Conservation (phyloP, 164 flowering plant genomes). For the grape (Vitis vinifera) region ASM3070453v1 NC_081818.1:20761001-20761500, state of each 20-base stretch:
- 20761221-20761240: slow-evolving; percentile 44
- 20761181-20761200: slow-evolving; percentile 40
- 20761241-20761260: slow-evolving; percentile 28
- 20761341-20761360: slow-evolving; percentile 13
- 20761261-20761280: slow-evolving; percentile 29
- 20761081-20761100: too few species aligned
- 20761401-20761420: slow-evolving; percentile 33
- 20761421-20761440: slow-evolving; percentile 65
- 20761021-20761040: too few species aligned
- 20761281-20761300: slow-evolving; percentile 40
- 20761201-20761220: slow-evolving; percentile 43
- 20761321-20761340: slow-evolving; percentile 11
- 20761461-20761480: slow-evolving; percentile 37
- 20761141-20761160: slow-evolving; percentile 11
- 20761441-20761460: slow-evolving; percentile 58
- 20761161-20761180: slow-evolving; percentile 35
- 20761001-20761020: too few species aligned
- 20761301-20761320: slow-evolving; percentile 5
- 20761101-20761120: too few species aligned
- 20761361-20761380: slow-evolving; percentile 15
- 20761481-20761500: slow-evolving; percentile 55
- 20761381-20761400: slow-evolving; percentile 19
- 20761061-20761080: too few species aligned
- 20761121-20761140: too few species aligned
- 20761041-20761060: too few species aligned